Conservation (phyloP, 768 basidiomycete genomes). For the Neoboletus brunneissimus region DNA sequence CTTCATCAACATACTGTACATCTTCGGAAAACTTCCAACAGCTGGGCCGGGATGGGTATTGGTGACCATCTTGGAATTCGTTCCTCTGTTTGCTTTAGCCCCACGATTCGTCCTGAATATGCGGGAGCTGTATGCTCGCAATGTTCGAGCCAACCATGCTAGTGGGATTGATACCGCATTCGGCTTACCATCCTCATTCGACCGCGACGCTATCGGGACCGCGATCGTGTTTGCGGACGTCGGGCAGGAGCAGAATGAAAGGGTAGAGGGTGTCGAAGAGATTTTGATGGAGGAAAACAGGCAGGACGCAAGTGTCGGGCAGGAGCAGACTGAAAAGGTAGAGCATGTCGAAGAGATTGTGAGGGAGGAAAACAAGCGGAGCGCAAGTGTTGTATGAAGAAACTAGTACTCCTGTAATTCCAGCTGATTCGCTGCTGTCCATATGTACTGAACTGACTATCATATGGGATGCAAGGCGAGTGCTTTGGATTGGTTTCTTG, state of each 20-base stretch:
- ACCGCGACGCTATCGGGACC: background rate
- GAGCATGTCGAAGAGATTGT: too few relatives aligned
- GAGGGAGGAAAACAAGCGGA: too few relatives aligned
- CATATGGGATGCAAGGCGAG: too few relatives aligned
- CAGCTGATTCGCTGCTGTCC: too few relatives aligned
- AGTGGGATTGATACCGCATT: conserved; percentile 4
- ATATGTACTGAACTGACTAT: background rate
- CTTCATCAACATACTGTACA: background rate
- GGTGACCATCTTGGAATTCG: background rate
- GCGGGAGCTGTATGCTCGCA: conserved; percentile 2
- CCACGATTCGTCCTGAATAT: conserved; percentile 9
- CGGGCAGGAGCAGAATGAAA: background rate
- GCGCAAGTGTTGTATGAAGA: too few relatives aligned
- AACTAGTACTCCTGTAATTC: too few relatives aligned
- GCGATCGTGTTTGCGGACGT: background rate
- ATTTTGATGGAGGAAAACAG: background rate
- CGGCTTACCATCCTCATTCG: background rate
- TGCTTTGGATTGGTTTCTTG: too few relatives aligned
- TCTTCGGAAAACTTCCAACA: background rate
- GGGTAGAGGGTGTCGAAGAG: background rate
- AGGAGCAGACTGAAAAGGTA: too few relatives aligned
- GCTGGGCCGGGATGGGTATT: background rate
- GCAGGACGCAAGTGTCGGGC: background rate
- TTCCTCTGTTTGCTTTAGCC: background rate
- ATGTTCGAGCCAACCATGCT: background rate